Conservation (phyloP, 805 yeast species). For the Saturnispora besseyi region DNA sequence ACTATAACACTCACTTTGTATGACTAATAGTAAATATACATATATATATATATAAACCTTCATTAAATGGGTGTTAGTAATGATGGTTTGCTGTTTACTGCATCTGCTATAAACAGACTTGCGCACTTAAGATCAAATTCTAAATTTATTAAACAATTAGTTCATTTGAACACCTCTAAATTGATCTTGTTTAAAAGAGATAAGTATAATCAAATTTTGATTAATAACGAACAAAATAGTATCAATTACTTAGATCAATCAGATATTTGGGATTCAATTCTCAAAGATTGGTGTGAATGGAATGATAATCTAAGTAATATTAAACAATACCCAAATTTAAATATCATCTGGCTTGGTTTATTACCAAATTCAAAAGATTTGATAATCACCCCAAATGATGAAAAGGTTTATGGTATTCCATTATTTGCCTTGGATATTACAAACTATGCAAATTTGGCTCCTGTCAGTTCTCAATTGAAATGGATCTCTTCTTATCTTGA, state of each 20-base stretch:
- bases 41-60: not conserved
- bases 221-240: not conserved
- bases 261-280: conserved; percentile 1
- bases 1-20: not conserved
- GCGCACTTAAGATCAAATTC: conserved; percentile 52
- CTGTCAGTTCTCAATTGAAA: not conserved
- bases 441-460: conserved; percentile 8
- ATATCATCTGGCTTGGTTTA: conserved; percentile 6
- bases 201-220: conserved; percentile 3
- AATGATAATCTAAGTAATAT: not conserved
- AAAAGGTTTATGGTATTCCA: conserved; percentile 52
- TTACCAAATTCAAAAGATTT: not conserved
- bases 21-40: not conserved
- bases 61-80: not conserved
- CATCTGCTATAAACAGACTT: conserved; percentile 48
- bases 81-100: conserved; percentile 3
- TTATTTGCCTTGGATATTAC: conserved; percentile 55
- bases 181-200: conserved; percentile 34
- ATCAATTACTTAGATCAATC: not conserved
- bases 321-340: not conserved
- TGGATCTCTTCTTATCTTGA: conserved; percentile 11
- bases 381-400: conserved; percentile 14
- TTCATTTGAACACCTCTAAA: conserved; percentile 26
- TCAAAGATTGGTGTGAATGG: conserved; percentile 1
- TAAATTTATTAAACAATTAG: conserved; percentile 33